These are phyloP conservation scores for Suhomyces bribrorum DNA, from an alignment of 1,139 yeast genomes.

Conservation along the genomic window DNA sequence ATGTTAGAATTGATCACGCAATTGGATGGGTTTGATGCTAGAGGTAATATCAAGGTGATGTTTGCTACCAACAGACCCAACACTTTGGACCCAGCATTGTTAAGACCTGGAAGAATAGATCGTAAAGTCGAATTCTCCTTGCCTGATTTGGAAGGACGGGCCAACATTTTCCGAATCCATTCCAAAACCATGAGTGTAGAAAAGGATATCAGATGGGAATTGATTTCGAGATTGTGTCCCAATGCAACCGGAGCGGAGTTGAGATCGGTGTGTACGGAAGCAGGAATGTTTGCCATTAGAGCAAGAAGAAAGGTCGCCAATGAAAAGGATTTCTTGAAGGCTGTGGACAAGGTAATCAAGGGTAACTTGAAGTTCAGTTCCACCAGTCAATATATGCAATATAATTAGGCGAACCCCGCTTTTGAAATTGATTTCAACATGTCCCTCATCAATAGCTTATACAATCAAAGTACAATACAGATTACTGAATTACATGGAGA, in stretches of 20 bases:
- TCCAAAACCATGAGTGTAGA: conserved; percentile 97
- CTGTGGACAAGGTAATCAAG: conserved; percentile 97
- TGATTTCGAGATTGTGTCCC: conserved; percentile 94
- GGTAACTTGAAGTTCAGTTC: conserved; percentile 98
- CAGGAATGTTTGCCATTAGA: conserved; percentile 97
- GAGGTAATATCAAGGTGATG: conserved; percentile 98
- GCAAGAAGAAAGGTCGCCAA: conserved; percentile 97
- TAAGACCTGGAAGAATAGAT: conserved; percentile 98
- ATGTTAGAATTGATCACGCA: conserved; percentile 98
- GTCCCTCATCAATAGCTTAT: background rate
- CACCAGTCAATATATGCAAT: conserved; percentile 97
- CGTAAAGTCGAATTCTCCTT: conserved; percentile 95
- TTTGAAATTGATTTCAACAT: background rate
- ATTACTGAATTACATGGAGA: background rate
- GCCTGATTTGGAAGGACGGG: conserved; percentile 97
- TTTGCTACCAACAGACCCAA: conserved; percentile 98
- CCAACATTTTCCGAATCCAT: conserved; percentile 94
- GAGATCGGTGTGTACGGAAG: conserved; percentile 31
- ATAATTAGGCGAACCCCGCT: conserved; percentile 49
- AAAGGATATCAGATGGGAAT: conserved; percentile 96
- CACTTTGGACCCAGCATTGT: conserved; percentile 94
- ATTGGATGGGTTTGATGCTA: conserved; percentile 95
- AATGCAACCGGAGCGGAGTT: conserved; percentile 98
- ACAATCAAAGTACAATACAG: background rate
- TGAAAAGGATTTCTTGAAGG: conserved; percentile 94